Evolutionary conservation across 371 early-diverging fungal genomes (phyloP).

Genomic region (Mucor velutinosus): DNA sequence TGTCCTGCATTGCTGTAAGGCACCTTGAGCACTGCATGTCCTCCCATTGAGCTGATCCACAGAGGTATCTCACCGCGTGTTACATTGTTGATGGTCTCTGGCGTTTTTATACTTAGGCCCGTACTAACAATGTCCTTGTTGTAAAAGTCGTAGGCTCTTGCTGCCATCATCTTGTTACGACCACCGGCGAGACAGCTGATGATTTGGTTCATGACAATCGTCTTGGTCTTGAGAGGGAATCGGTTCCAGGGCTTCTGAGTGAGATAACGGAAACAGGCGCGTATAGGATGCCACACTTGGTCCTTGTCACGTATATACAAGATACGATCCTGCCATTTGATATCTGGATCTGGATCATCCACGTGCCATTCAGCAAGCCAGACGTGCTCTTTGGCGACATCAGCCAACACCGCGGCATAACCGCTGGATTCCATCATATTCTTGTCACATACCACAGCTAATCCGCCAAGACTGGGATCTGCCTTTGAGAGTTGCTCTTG

Average conservation of each 20-base stretch:
- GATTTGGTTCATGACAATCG: conserved; percentile 88
- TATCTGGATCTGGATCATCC: conserved; percentile 78
- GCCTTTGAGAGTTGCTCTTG: conserved; percentile 71
- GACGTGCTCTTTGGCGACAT: conserved; percentile 81
- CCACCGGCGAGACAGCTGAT: conserved; percentile 93
- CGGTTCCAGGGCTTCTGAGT: conserved; percentile 95
- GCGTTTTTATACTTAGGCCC: conserved; percentile 82
- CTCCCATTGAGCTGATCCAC: conserved; percentile 88
- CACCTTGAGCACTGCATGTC: conserved; percentile 91
- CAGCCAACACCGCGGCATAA: conserved; percentile 89
- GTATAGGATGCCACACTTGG: conserved; percentile 82
- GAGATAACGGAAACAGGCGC: conserved; percentile 91
- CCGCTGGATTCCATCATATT: conserved; percentile 92
- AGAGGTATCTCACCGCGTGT: conserved; percentile 85
- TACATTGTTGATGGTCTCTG: conserved; percentile 91
- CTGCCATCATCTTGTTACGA: conserved; percentile 95
- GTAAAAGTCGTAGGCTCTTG: conserved; percentile 90
- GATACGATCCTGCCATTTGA: conserved; percentile 81
- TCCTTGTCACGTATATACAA: conserved; percentile 76
- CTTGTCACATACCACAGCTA: conserved; percentile 92
- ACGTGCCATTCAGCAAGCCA: conserved; percentile 85
- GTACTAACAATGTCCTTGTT: conserved; percentile 77
- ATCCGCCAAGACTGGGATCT: conserved; percentile 72
- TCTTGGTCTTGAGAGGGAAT: conserved; percentile 81
- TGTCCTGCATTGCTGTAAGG: conserved; percentile 95